phyloP scores from a whole-genome alignment of 139 green algal genomes.

The Chlamydomonas sp. region DNA sequence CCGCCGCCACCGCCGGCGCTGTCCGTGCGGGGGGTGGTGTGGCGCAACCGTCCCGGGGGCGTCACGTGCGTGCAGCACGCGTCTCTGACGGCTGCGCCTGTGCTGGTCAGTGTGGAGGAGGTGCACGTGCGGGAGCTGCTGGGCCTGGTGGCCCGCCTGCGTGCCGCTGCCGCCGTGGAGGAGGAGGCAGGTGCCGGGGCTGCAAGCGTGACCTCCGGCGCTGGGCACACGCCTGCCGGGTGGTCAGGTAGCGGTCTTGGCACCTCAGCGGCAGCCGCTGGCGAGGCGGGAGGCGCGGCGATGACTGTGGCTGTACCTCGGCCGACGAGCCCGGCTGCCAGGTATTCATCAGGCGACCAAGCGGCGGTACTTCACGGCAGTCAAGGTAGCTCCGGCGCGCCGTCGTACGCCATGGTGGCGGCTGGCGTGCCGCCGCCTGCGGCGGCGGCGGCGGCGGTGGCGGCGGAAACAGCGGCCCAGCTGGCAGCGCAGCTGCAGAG shows the following conservation, averaged over 20 bases:
- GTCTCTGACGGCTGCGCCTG: conserved; percentile 55
- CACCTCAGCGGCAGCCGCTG: no score
- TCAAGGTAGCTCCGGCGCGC: no score
- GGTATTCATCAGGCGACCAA: no score
- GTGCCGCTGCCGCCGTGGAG: conserved; percentile 18
- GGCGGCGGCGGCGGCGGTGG: not conserved
- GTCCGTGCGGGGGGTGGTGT: conserved; percentile 58
- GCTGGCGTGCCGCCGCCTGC: not conserved
- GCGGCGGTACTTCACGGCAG: no score
- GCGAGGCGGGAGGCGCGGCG: no score
- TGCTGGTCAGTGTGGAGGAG: conserved; percentile 76
- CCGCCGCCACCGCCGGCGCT: conserved; percentile 26
- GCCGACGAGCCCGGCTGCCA: no score
- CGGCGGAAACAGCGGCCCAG: not conserved
- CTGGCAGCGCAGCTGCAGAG: conserved; percentile 5
- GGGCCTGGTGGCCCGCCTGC: conserved; percentile 30
- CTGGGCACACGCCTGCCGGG: no score
- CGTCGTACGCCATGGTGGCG: no score
- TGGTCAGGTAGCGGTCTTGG: no score
- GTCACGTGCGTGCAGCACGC: conserved; percentile 82
- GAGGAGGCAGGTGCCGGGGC: not conserved
- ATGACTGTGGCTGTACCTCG: no score
- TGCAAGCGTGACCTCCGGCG: not conserved
- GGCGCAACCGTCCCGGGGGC: conserved; percentile 66
- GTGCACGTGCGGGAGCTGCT: conserved; percentile 58